Conservation (phyloP, 495 filamentous ascomycete genomes). For the Podospora tetraspora region DNA sequence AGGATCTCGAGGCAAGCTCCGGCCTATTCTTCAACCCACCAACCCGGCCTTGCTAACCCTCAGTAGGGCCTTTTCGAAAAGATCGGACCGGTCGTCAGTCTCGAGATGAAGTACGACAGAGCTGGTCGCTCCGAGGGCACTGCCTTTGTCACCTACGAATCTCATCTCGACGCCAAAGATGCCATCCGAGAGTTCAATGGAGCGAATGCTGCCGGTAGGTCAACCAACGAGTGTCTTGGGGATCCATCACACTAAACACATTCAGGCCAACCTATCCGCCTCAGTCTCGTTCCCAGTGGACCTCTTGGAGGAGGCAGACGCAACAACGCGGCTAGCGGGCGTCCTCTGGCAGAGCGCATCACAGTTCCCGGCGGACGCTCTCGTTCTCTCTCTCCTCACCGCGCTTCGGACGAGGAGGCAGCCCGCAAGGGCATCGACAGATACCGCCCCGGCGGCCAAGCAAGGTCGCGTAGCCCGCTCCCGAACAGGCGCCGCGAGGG, state of each 20-base stretch:
- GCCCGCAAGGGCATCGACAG: slow-evolving; percentile 72
- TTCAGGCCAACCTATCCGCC: slow-evolving; percentile 72
- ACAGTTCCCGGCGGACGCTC: slow-evolving; percentile 46
- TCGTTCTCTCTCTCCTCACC: slow-evolving; percentile 48
- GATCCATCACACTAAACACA: slow-evolving; percentile 8
- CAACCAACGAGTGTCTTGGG: background rate
- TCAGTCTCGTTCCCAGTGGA: slow-evolving; percentile 58
- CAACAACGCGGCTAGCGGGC: slow-evolving; percentile 50
- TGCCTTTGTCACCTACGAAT: slow-evolving; percentile 77
- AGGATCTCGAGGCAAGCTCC: slow-evolving; percentile 68
- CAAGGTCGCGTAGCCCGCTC: slow-evolving; percentile 44
- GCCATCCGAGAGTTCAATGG: slow-evolving; percentile 82
- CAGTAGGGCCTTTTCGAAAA: slow-evolving; percentile 70
- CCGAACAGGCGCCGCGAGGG: slow-evolving; percentile 29
- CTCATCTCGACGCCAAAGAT: slow-evolving; percentile 58
- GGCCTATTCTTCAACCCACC: background rate
- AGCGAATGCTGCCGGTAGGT: slow-evolving; percentile 76
- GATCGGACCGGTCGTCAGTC: slow-evolving; percentile 65
- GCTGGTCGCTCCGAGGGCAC: slow-evolving; percentile 84
- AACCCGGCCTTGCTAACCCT: slow-evolving; percentile 4
- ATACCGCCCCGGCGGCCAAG: slow-evolving; percentile 64
- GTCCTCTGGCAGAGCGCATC: slow-evolving; percentile 72
- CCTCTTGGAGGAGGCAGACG: slow-evolving; percentile 27
- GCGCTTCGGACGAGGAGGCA: slow-evolving; percentile 63
- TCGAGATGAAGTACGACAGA: slow-evolving; percentile 79